phyloP scores from a whole-genome alignment of 352 stramenopile genomes.

The Pythium phragmiticola region DNA sequence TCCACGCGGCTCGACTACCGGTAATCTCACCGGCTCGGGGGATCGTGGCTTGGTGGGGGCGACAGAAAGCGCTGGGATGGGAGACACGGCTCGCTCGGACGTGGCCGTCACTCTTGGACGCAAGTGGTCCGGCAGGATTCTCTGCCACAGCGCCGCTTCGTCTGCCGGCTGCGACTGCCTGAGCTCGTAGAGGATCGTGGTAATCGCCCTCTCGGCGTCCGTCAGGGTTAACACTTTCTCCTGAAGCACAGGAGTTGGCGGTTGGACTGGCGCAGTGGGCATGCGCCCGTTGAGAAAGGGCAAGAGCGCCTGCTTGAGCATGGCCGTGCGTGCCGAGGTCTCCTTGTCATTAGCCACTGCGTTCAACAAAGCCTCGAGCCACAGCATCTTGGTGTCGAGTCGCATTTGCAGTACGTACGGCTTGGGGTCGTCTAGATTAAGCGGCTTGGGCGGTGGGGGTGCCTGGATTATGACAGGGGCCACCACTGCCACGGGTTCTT shows the following conservation, averaged over 20 bases:
- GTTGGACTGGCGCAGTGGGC: conserved; percentile 1
- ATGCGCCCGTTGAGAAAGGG: conserved; percentile 49
- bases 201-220: conserved; percentile 23
- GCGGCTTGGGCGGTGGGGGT: conserved; percentile 22
- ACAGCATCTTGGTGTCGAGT: conserved; percentile 58
- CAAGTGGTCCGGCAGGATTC: conserved; percentile 32
- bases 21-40: neutral
- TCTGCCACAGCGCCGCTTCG: conserved; percentile 18
- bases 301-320: conserved; percentile 46
- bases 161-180: conserved; percentile 21
- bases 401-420: conserved; percentile 36
- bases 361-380: conserved; percentile 53
- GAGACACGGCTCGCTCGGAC: conserved; percentile 37
- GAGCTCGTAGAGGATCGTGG: conserved; percentile 26
- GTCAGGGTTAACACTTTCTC: conserved; percentile 1
- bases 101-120: conserved; percentile 3
- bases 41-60: neutral
- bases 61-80: conserved; percentile 26
- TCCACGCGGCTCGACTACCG: neutral
- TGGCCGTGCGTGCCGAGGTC: conserved; percentile 39
- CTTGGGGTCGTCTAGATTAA: conserved; percentile 38
- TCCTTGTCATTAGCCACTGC: conserved; percentile 42
- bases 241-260: conserved; percentile 9
- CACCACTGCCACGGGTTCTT: neutral
- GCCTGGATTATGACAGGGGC: conserved; percentile 34